Conservation (phyloP, 2,329 filamentous ascomycete species). For the Verticillium tricorpus region DNA sequence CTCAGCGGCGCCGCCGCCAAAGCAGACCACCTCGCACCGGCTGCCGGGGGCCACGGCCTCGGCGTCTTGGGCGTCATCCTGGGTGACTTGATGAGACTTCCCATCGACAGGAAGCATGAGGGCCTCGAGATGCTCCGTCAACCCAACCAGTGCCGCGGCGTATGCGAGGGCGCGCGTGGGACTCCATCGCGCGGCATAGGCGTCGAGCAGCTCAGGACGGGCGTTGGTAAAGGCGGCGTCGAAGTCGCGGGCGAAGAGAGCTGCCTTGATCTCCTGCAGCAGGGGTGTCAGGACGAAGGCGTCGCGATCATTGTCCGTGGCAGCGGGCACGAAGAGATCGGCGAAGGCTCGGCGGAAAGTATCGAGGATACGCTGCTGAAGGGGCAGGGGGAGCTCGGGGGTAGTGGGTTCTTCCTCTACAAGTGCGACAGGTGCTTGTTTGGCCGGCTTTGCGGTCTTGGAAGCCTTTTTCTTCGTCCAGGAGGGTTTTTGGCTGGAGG, state of each 20-base stretch:
- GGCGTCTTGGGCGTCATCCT: slow-evolving; percentile 2
- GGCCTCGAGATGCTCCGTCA: slow-evolving; percentile 27
- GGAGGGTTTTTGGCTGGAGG: background rate
- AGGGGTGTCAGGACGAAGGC: slow-evolving; percentile 38
- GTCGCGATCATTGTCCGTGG: background rate
- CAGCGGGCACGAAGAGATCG: slow-evolving; percentile 38
- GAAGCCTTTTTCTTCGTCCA: background rate
- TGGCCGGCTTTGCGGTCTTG: background rate
- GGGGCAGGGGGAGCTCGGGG: background rate
- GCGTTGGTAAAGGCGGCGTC: slow-evolving; percentile 65
- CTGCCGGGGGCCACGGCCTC: slow-evolving; percentile 1
- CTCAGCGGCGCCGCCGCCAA: slow-evolving; percentile 59
- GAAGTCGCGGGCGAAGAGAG: slow-evolving; percentile 85
- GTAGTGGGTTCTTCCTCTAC: background rate
- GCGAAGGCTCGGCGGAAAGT: slow-evolving; percentile 66
- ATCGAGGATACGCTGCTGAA: slow-evolving; percentile 67
- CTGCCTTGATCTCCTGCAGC: slow-evolving; percentile 79
- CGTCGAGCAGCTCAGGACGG: slow-evolving; percentile 58
- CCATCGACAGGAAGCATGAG: slow-evolving; percentile 13
- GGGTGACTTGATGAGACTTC: background rate
- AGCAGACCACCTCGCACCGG: slow-evolving; percentile 36
- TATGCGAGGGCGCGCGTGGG: slow-evolving; percentile 82
- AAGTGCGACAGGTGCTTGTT: background rate
- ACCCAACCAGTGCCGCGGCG: slow-evolving; percentile 44
- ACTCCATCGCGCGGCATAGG: slow-evolving; percentile 89